These are phyloP conservation scores for Verbena officinalis DNA, from an alignment of 257 asterid species.

Conservation along the genomic window DNA sequence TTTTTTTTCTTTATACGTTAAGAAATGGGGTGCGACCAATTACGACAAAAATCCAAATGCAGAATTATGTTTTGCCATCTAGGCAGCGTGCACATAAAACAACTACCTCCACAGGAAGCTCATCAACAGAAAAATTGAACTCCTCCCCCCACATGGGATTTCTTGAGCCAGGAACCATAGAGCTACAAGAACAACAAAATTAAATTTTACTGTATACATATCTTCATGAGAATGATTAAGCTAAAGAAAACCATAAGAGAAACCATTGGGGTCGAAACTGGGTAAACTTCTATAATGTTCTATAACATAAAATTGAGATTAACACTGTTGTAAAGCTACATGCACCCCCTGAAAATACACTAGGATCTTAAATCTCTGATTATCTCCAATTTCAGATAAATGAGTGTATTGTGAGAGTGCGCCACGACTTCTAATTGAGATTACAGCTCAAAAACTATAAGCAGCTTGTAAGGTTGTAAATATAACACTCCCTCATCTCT, in stretches of 20 bases:
- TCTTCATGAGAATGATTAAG: slow-evolving; percentile 18
- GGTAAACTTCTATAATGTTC: slow-evolving; percentile 1
- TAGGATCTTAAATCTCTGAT: neutral
- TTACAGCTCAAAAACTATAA: neutral
- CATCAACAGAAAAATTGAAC: slow-evolving; percentile 91
- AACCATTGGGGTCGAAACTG: slow-evolving; percentile 19
- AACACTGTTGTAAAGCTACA: slow-evolving; percentile 5
- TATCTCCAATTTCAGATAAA: neutral
- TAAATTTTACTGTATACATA: slow-evolving; percentile 23
- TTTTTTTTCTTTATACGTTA: neutral
- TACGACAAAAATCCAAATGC: slow-evolving; percentile 22
- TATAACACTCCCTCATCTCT: slow-evolving; percentile 1
- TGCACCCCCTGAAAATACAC: neutral
- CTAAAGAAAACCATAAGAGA: slow-evolving; percentile 14
- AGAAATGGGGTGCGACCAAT: neutral
- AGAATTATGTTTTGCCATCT: neutral
- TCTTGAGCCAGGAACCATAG: slow-evolving; percentile 98
- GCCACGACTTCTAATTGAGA: slow-evolving; percentile 13
- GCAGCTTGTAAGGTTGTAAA: neutral
- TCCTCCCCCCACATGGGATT: slow-evolving; percentile 99
- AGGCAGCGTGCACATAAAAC: slow-evolving; percentile 17
- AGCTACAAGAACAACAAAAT: slow-evolving; percentile 54
- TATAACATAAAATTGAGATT: neutral
- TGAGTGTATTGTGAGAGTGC: neutral
- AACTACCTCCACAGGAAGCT: slow-evolving; percentile 87